A percentile compares a stretch with the other conserved stretches of the same genome.
Conservation (phyloP, 73 alveolate species). For the Paramecium bursaria region DNA sequence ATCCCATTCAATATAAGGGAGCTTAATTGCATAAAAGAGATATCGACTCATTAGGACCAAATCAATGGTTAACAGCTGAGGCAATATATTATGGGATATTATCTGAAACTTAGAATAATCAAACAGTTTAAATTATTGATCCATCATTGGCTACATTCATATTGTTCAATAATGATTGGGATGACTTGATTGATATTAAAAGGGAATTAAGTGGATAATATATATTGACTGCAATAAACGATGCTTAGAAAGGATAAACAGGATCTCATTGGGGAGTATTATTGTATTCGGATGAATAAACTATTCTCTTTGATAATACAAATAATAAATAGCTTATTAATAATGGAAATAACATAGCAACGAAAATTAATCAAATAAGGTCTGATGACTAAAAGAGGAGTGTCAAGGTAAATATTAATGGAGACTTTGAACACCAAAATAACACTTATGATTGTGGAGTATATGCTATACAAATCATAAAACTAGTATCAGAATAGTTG, state of each 20-base stretch:
- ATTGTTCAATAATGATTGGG: background rate
- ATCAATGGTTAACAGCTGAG: conserved; percentile 53
- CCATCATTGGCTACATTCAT: background rate
- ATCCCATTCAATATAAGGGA: background rate
- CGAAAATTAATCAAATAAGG: background rate
- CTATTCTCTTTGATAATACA: background rate
- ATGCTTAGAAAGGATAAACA: background rate
- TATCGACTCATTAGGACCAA: background rate
- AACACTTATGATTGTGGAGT: conserved; percentile 49
- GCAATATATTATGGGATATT: conserved; percentile 22
- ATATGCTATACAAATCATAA: conserved; percentile 7
- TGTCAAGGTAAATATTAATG: background rate
- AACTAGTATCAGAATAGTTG: background rate
- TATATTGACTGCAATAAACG: background rate
- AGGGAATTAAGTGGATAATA: background rate
- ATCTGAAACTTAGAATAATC: background rate
- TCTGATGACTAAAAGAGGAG: background rate
- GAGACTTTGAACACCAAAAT: background rate
- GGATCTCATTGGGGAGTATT: background rate
- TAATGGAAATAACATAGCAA: background rate
- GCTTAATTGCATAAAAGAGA: background rate
- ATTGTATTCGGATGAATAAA: background rate
- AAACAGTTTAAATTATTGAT: background rate
- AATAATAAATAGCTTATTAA: background rate
- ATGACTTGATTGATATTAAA: background rate